Conservation (phyloP, 2,329 filamentous ascomycete genomes). For the Gaeumannomyces tritici region DNA sequence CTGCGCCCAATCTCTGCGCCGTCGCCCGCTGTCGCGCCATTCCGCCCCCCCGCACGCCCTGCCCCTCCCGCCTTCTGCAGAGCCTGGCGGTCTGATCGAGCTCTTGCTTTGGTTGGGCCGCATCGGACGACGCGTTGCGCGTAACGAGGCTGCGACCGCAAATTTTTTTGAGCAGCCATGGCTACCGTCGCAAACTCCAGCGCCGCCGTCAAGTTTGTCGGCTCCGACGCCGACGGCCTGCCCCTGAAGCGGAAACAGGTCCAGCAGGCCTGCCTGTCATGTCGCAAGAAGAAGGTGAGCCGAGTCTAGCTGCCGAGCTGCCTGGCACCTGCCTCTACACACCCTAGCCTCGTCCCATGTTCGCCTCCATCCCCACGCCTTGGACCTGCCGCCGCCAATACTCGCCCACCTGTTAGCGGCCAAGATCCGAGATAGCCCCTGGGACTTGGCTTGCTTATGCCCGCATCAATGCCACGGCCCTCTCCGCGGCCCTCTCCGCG, state of each 20-base stretch:
- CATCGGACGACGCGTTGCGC: not conserved
- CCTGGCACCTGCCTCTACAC: not conserved
- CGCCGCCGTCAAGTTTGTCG: constrained; percentile 42
- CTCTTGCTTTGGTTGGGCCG: not conserved
- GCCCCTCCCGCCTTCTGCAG: not conserved
- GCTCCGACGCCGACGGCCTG: constrained; percentile 41
- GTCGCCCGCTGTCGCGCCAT: not conserved
- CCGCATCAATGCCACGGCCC: not conserved
- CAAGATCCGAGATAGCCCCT: not conserved
- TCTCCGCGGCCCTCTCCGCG: too few relatives aligned
- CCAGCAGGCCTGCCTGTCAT: constrained; percentile 44
- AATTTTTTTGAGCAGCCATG: not conserved
- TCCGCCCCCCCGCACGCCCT: not conserved
- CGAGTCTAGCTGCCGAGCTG: too few relatives aligned
- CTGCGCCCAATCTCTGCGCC: not conserved
- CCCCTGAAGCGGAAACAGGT: constrained; percentile 52
- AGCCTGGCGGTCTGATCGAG: not conserved
- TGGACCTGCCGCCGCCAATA: not conserved
- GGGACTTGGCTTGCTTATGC: not conserved
- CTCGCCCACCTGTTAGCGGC: too few relatives aligned
- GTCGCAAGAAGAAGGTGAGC: constrained; percentile 44
- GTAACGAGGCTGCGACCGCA: not conserved
- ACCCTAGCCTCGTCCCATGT: not conserved
- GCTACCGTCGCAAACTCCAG: not conserved
- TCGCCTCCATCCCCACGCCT: not conserved